These are phyloP conservation scores for Adansonia rubrostipa DNA, from an alignment of 441 rosid genomes.

Conservation along the genomic window DNA sequence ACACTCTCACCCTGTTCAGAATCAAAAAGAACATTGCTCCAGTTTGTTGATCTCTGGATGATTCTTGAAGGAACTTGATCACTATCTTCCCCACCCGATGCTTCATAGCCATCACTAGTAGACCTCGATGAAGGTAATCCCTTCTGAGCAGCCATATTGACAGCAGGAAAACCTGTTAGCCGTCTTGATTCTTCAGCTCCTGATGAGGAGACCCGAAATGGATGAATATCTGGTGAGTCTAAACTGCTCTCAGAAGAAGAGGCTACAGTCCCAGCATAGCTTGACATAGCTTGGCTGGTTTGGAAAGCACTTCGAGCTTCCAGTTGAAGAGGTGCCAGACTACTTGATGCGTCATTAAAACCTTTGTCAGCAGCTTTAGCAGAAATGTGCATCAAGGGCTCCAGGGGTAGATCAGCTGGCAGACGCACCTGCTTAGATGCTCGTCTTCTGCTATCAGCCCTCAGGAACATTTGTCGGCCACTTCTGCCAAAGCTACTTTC, in stretches of 20 bases:
- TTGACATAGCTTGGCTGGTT: constrained; percentile 83
- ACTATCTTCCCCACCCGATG: constrained; percentile 98
- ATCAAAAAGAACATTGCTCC: constrained; percentile 55
- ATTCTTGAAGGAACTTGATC: constrained; percentile 86
- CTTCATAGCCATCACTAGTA: constrained; percentile 97
- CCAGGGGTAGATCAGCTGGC: constrained; percentile 76
- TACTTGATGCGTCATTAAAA: constrained; percentile 64
- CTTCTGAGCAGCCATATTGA: constrained; percentile 48
- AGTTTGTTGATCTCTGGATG: constrained; percentile 65
- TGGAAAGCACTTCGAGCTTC: constrained; percentile 99
- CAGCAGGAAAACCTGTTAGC: constrained; percentile 57
- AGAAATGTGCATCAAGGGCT: constrained; percentile 52
- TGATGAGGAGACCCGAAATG: constrained; percentile 76
- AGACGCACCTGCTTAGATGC: constrained; percentile 70
- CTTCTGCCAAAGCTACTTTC: constrained; percentile 81
- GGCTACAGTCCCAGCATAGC: constrained; percentile 61
- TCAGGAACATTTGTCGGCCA: constrained; percentile 67
- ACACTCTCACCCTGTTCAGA: constrained; percentile 55
- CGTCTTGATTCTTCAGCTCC: constrained; percentile 79
- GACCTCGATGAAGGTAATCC: constrained; percentile 87
- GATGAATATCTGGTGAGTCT: constrained; percentile 92
- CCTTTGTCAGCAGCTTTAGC: constrained; percentile 44
- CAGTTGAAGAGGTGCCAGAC: constrained; percentile 88
- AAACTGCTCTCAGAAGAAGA: constrained; percentile 98
- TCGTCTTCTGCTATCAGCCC: constrained; percentile 70